Evolutionary conservation across 2,329 filamentous ascomycete genomes (phyloP), one percentile per base, ranked within the genome.

Genomic region (Blastomyces emzantsi): DNA sequence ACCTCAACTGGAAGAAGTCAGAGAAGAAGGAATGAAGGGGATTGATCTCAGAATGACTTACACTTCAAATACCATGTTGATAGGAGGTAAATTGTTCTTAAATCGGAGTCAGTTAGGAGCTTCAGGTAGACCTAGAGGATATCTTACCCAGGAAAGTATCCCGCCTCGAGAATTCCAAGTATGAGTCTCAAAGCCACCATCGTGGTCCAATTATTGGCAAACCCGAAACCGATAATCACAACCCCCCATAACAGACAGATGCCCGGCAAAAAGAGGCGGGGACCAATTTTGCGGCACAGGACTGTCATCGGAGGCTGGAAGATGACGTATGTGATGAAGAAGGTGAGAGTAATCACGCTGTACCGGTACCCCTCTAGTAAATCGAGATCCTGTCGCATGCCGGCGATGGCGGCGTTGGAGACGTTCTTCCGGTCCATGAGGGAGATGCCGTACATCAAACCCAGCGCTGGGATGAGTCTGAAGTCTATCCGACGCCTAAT

Each of bases 341-440:
- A 91, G 70, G 90, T 80, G 45, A 90, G 78, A 2, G 87, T 87
- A 64, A 87, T 81, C 69, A 90, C 83, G 80, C 69, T 77, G 60
- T 72, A 73, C 57, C 70, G 67, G 61, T 64, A 61, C 1, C 67
- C 68, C 25, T 69, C 62, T 17, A 66, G 60, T 9, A 78, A 70
- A 36, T 63, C 60, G 22, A 69, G 62, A 15, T 72, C 70, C 28
- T 47, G 59, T 25, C 61, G 65, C 69, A 74, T 70, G 6, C 70
- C 89, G 17, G 89, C 89, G 71, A 92, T 87, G 60, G 83, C 83
- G 47, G 88, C 89, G 25, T 84, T 80, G n/a, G 84, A 84, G 72
- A 92, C 77, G 73, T 92, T 92, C 8, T 87, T 90, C 41, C 89
- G 80, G 72, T 92, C 89, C 84, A 92, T 89, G 63, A 92, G 76